Evolutionary conservation across 2,329 filamentous ascomycete genomes (phyloP).

Genomic region (Pleurostoma richardsiae): DNA sequence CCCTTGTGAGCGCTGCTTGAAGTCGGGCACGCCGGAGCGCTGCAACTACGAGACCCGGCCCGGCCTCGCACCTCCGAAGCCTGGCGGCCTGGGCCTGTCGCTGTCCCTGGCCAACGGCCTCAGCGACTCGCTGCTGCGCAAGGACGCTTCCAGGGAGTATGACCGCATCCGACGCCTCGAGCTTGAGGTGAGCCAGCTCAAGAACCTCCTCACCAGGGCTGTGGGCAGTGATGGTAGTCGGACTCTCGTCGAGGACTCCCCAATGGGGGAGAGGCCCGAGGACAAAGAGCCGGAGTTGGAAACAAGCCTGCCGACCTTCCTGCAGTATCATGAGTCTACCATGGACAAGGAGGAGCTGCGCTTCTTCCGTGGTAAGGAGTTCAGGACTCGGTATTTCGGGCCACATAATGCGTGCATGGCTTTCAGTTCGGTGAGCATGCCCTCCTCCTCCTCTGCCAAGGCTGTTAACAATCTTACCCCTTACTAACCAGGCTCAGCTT

Average conservation of each 20-base stretch:
- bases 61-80: conserved; percentile 34
- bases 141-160: conserved; percentile 41
- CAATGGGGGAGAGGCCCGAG: conserved; percentile 12
- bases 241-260: conserved; percentile 14
- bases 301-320: conserved; percentile 18
- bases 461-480: no score
- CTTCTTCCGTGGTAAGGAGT: conserved; percentile 54
- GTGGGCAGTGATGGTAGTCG: conserved; percentile 15
- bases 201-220: conserved; percentile 42
- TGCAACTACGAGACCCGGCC: conserved; percentile 53
- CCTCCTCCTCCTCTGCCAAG: neutral
- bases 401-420: conserved; percentile 58
- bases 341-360: conserved; percentile 48
- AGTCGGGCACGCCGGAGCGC: conserved; percentile 54
- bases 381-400: conserved; percentile 55
- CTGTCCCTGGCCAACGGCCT: conserved; percentile 34
- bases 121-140: conserved; percentile 29
- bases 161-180: conserved; percentile 56
- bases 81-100: conserved; percentile 42
- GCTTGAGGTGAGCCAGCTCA: conserved; percentile 53
- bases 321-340: conserved; percentile 23
- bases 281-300: conserved; percentile 9
- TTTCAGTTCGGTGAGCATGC: conserved; percentile 28
- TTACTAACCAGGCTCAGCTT: conserved; percentile 22
- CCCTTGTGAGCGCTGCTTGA: conserved; percentile 57